Base-by-base conservation (phyloP, 768 basidiomycete genomes). In the Russula griseocarnosa region DNA sequence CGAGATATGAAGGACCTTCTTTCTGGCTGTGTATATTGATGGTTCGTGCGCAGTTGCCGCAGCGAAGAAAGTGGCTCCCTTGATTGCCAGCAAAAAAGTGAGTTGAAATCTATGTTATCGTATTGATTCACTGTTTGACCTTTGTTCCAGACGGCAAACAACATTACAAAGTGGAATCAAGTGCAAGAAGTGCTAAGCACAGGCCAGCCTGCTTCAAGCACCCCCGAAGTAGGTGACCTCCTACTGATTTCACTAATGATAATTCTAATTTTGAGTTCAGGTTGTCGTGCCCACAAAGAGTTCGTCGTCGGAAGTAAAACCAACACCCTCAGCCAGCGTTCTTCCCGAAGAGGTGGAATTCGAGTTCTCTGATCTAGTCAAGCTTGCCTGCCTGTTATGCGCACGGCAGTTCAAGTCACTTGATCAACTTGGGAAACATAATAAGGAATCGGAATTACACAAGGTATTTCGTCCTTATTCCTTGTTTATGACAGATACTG, bases 91-190 rank as follows among this genome's bases (percentile, higher is more conserved):
- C 73, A 92, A 86, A 79, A 94, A 92, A 86, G 92, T 88, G 69
- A 42, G 67, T 42, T 42, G 47, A 11, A 36, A 26, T 51, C 36
- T 14, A 32, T 30, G 42, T 24, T 14, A 14, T 32, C 18, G 10
- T 22, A 3, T 0, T 54, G 11, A 3, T 42, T 3, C 26, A 38
- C 9, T 53, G 18, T 52, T 38, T 34, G 8, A 51, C 22, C 16
- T 54, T 34, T 20, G 5, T 56, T 26, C 6, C 55, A 97, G 92
- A 90, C 86, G 51, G 90, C 83, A 55, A 90, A 83, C 73, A 94
- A 94, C 70, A 98, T 99, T 72, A 87, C 82, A 70, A 98, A 98
- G 73, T 99, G 96, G 97, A 98, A 95, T 73, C 88, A 88, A 77
- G 92, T 95, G 11, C 92, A 96, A 75, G 88, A 88, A 75, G 95